Evolutionary conservation across 2,329 filamentous ascomycete genomes (phyloP).

Genomic region (Cladosporium velox): DNA sequence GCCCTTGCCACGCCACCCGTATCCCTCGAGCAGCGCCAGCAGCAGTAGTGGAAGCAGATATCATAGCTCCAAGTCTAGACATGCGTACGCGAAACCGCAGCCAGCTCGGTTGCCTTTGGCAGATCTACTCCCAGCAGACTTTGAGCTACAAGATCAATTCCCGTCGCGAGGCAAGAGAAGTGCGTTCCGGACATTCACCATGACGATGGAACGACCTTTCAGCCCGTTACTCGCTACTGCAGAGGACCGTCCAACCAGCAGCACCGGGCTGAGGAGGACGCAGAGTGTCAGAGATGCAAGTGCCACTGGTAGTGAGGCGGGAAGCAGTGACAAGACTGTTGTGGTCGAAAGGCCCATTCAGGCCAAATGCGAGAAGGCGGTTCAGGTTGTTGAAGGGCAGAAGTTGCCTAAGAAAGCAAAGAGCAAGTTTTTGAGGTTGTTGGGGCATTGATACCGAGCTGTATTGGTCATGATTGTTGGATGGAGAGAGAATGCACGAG

Average conservation of each 20-base stretch:
- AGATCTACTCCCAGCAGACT: constrained; percentile 48
- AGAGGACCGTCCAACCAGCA: constrained; percentile 23
- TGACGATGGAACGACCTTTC: constrained; percentile 40
- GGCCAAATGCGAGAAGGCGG: not conserved
- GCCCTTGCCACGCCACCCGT: constrained; percentile 9
- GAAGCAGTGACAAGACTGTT: constrained; percentile 10
- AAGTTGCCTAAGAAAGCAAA: constrained; percentile 15
- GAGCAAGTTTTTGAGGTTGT: constrained; percentile 17
- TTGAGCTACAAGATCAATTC: constrained; percentile 42
- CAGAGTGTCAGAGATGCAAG: constrained; percentile 33
- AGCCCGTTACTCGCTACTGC: constrained; percentile 31
- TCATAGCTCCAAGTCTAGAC: not conserved
- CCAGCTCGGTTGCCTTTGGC: constrained; percentile 17
- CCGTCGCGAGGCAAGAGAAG: constrained; percentile 28
- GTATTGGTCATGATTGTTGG: not conserved
- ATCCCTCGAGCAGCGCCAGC: not conserved
- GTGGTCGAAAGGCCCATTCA: not conserved
- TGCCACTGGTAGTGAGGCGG: constrained; percentile 1
- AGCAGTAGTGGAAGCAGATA: not conserved
- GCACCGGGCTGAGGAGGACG: constrained; percentile 30
- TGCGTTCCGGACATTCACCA: constrained; percentile 34
- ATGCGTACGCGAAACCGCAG: not conserved
- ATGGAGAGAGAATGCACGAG: not conserved
- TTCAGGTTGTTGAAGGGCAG: not conserved
- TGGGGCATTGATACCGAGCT: constrained; percentile 16